phyloP scores from a whole-genome alignment of 345 rosid species.

The Eucalyptus caleyi region DNA sequence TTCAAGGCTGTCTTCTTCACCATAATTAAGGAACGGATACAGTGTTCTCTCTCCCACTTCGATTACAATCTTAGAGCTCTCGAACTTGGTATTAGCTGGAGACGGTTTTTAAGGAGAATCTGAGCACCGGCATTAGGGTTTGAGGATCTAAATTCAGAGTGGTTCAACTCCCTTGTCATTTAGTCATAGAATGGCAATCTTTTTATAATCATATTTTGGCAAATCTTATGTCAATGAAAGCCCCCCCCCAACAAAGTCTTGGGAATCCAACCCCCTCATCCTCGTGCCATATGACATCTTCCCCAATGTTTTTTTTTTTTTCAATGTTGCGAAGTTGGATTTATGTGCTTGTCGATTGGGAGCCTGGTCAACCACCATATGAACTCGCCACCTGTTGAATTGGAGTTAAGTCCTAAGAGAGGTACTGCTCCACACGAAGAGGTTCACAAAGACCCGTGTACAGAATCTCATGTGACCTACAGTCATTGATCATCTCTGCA shows the following conservation, averaged over 20 bases:
- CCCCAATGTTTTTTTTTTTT: background rate
- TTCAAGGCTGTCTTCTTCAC: constrained; percentile 35
- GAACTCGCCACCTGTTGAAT: background rate
- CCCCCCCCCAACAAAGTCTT: background rate
- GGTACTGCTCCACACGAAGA: background rate
- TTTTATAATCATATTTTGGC: background rate
- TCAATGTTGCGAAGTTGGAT: background rate
- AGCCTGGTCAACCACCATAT: background rate
- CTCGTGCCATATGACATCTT: background rate
- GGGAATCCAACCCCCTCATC: background rate
- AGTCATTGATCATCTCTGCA: background rate
- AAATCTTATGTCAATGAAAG: background rate
- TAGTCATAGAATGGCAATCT: background rate
- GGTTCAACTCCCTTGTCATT: background rate
- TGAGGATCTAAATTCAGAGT: background rate
- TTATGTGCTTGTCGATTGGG: background rate
- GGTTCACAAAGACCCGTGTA: background rate
- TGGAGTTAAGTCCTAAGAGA: background rate
- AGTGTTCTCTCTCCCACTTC: background rate
- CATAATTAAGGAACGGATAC: constrained; percentile 1
- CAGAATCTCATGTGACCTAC: background rate
- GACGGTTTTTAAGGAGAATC: background rate
- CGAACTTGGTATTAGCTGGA: background rate
- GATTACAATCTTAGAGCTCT: background rate
- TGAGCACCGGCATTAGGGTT: background rate